Conservation (phyloP, 306 rosid species). For the Pterocarpus macrocarpus region DNA sequence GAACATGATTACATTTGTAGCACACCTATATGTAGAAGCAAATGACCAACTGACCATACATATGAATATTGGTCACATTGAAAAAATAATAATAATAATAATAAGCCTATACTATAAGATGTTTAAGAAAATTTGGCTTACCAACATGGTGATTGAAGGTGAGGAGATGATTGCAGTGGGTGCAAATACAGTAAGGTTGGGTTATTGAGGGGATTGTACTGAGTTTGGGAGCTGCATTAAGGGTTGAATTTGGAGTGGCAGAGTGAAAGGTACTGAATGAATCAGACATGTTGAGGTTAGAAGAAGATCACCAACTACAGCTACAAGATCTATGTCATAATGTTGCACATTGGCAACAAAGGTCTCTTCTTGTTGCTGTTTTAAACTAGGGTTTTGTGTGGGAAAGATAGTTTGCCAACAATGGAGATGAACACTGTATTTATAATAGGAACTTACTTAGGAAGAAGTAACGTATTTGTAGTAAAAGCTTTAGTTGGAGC, state of each 20-base stretch:
- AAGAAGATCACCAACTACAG: no score
- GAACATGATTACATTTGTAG: not conserved
- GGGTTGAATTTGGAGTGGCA: slow-evolving; percentile 45
- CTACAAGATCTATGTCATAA: no score
- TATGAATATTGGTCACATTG: not conserved
- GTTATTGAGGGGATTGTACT: slow-evolving; percentile 37
- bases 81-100: not conserved
- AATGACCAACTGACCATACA: not conserved
- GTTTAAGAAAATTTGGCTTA: slow-evolving; percentile 38
- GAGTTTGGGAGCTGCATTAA: slow-evolving; percentile 42
- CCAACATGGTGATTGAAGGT: slow-evolving; percentile 53
- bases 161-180: slow-evolving; percentile 49
- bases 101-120: not conserved
- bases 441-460: slow-evolving; percentile 22
- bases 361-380: slow-evolving; percentile 26
- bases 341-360: not conserved
- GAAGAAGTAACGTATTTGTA: slow-evolving; percentile 44
- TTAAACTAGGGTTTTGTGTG: slow-evolving; percentile 34
- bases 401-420: slow-evolving; percentile 40
- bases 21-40: not conserved
- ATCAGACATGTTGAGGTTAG: slow-evolving; percentile 46
- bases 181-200: slow-evolving; percentile 51
- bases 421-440: slow-evolving; percentile 38
- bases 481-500: slow-evolving; percentile 56
- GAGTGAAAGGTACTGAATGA: slow-evolving; percentile 49